phyloP scores from a whole-genome alignment of 192 early-diverging fungal species.

The Gonapodya prolifera region DNA sequence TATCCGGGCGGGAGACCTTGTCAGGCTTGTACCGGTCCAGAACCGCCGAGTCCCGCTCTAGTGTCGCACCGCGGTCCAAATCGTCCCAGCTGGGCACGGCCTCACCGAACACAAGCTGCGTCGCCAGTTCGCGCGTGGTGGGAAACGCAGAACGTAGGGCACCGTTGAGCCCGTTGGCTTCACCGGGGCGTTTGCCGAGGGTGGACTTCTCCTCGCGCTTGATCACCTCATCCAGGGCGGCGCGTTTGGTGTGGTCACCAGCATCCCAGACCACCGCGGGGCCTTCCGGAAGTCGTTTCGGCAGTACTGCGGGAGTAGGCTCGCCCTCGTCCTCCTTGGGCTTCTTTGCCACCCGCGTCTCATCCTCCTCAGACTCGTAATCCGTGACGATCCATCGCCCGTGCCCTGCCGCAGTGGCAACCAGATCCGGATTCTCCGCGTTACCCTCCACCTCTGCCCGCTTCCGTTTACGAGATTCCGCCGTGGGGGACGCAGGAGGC shows the following conservation, averaged over 20 bases:
- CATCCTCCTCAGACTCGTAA: neutral
- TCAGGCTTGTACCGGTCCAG: neutral
- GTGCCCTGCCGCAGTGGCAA: neutral
- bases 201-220: neutral
- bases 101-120: neutral
- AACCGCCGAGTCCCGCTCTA: neutral
- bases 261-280: neutral
- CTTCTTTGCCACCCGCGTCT: neutral
- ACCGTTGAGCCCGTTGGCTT: neutral
- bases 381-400: neutral
- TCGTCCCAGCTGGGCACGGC: neutral
- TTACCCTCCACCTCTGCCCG: neutral
- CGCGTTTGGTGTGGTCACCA: neutral
- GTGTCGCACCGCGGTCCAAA: neutral
- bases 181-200: neutral
- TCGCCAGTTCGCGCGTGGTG: neutral
- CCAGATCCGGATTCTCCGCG: neutral
- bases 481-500: neutral
- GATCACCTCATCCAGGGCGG: neutral
- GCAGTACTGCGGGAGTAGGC: neutral
- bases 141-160: neutral
- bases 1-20: slow-evolving; percentile 30
- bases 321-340: neutral
- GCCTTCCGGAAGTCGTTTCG: neutral
- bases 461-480: neutral